Evolutionary conservation across 192 early-diverging fungal species (phyloP).

Genomic region (Chytriomyces sp.): DNA sequence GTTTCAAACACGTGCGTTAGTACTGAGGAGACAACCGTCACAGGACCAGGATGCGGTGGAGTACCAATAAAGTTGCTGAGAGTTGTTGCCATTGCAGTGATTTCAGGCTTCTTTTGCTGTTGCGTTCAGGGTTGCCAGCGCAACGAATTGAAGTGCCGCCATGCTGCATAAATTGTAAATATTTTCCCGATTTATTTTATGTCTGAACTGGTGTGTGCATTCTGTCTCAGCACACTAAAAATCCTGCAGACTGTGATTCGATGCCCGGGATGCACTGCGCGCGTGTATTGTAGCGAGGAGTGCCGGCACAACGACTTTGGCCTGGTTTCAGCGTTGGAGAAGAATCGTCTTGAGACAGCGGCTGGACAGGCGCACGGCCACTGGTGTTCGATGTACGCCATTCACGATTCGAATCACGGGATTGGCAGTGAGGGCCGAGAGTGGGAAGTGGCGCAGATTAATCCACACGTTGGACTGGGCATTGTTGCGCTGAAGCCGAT

Average conservation of each 20-base stretch:
- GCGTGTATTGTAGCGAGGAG: not conserved
- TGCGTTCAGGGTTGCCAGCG: not conserved
- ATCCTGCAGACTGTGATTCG: not conserved
- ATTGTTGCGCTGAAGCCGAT: not conserved
- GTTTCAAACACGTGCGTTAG: not conserved
- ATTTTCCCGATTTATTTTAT: too few relatives aligned
- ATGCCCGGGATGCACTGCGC: not conserved
- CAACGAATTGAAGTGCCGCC: not conserved
- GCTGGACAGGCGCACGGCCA: not conserved
- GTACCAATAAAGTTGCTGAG: slow-evolving; percentile 1
- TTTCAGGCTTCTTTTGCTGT: not conserved
- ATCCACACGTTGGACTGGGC: not conserved
- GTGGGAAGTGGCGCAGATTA: not conserved
- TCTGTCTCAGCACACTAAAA: too few relatives aligned
- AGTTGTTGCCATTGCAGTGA: not conserved
- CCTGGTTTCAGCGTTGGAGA: not conserved
- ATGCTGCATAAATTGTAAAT: too few relatives aligned
- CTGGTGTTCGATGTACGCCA: not conserved
- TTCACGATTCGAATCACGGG: not conserved
- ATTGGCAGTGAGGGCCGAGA: not conserved
- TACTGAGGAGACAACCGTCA: not conserved
- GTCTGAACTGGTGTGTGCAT: too few relatives aligned
- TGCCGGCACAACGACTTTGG: not conserved
- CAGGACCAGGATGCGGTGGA: not conserved
- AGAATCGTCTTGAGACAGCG: not conserved